Base-by-base conservation (phyloP, 176 grass and related monocot species). In the Aechmea fasciata region DNA sequence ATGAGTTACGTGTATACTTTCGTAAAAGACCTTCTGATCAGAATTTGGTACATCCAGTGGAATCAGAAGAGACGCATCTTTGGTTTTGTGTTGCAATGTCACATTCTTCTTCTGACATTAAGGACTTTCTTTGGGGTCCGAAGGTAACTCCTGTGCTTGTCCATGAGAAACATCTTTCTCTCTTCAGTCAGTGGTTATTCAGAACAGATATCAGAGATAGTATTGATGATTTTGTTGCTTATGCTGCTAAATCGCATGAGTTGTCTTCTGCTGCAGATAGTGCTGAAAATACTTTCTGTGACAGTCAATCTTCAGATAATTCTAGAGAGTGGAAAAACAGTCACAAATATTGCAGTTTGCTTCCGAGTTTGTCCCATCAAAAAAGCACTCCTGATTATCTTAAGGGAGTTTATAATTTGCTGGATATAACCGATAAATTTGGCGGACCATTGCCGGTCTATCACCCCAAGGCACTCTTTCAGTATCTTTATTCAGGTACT, bases 401-500 rank as follows among this genome's bases (percentile, higher is more conserved):
- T 49, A 79, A n/a, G 71, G 50, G 52, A 69, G 71, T 89, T 28
- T 77, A 64, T 75, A 91, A 71, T 63, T 83, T 96, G 65, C 69
- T 90, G 84, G 83, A 83, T 83, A 75, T 96, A 78, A 63, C 81
- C 78, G 74, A 74, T 73, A 92, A 57, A 83, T 70, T 92, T 18
- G 83, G 68, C 63, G 79, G 83, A 70, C 71, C 74, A 71, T 77
- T 96, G 72, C 51, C 86, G 73, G 71, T 83, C 10, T 92, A 87
- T 84, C 83, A 92, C 76, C 86, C 93, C 70, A 80, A 57, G 79
- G 80, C 83, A 80, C 74, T 96, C 79, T 51, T 96, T 65, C 81
- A 89, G 28, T 69, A 77, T 83, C 86, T 96, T 83, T 96, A 83
- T 92, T 87, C 93, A 92, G 93, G 93, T 96, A 77, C 49, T 67